Percentiles rank a stretch among this genome's conserved stretches.
Evolutionary conservation across 2,329 filamentous ascomycete genomes (phyloP).

Genomic region (Colletotrichum incanum): DNA sequence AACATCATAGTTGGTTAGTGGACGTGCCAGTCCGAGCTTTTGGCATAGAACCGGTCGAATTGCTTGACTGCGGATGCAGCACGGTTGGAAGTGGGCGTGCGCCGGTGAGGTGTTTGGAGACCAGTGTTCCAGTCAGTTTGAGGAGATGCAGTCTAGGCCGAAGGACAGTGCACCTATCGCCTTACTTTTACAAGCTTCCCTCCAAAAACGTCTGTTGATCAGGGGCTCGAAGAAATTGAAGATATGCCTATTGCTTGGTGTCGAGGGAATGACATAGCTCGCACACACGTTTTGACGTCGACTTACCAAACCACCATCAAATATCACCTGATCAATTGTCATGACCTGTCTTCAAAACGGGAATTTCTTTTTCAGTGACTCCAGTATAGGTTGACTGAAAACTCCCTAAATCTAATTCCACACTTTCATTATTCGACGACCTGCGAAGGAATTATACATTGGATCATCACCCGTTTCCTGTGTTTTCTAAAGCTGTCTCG

Average conservation of each 20-base stretch:
- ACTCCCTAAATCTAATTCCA: not conserved
- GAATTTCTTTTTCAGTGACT: not conserved
- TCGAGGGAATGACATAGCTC: not conserved
- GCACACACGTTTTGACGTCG: not conserved
- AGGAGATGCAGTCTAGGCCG: conserved; percentile 3
- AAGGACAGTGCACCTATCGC: not conserved
- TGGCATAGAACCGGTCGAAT: not conserved
- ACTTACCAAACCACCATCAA: not conserved
- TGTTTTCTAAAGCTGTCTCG: too few relatives aligned
- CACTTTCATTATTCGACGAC: not conserved
- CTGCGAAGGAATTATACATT: not conserved
- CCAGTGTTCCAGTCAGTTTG: conserved; percentile 25
- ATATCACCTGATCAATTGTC: not conserved
- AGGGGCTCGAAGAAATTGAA: not conserved
- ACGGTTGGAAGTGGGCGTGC: conserved; percentile 35
- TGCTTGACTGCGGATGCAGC: conserved; percentile 19
- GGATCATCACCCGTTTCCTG: not conserved
- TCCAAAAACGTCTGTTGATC: not conserved
- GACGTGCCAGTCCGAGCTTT: conserved; percentile 39
- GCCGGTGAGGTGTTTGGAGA: conserved; percentile 6
- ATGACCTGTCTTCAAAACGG: not conserved
- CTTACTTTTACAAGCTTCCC: not conserved
- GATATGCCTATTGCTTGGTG: not conserved
- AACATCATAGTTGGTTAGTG: not conserved
- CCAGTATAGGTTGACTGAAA: not conserved